Evolutionary conservation across 371 early-diverging fungal genomes (phyloP), one percentile per base, ranked within the genome.

Genomic region (Homolaphlyctis polyrhiza): DNA sequence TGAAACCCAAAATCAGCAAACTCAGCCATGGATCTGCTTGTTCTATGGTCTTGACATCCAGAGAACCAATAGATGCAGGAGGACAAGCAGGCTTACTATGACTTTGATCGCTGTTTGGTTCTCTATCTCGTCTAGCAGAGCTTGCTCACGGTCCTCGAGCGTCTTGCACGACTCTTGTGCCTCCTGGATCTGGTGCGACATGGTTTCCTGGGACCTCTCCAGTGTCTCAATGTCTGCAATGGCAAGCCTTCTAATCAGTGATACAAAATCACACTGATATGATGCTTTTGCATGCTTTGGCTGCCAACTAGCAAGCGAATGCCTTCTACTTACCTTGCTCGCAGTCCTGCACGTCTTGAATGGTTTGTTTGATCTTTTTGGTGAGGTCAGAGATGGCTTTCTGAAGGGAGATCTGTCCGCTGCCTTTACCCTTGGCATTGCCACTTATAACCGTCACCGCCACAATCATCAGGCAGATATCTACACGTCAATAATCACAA

Each of bases 351-450:
- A 78, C 64, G 62, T 82, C 82, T 33, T 57, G 59, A 35, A 78
- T 49, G 2, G 75, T 72, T 57, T 58, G 60, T 39, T 68, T 59
- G 35, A 80, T 72, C 60, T 75, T 76, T 60, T 75, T 79, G 21
- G 63, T 66, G 48, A 82, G 60, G 11, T 82, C 82, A 21, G 71
- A 63, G 58, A 82, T 82, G 27, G 69, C 73, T 55, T 80, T 80
- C 60, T 77, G 78, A n/a, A 82, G 67, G 30, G 70, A 35, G 0
- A 70, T 61, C 54, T 79, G 79, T 1, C 72, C 71, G 18, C 67
- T 67, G 1, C 76, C 77, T 35, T 75, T 76, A 16, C 78, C 76
- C 50, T 76, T 74, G 14, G 74, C 60, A 51, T 75, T 74, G 35
- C 70, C 66, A 35, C 66, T 60, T 27, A 33, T 5, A 16, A 13